These are phyloP conservation scores for Pisolithus thermaeus DNA, from an alignment of 1,284 basidiomycete genomes.

Conservation along the genomic window DNA sequence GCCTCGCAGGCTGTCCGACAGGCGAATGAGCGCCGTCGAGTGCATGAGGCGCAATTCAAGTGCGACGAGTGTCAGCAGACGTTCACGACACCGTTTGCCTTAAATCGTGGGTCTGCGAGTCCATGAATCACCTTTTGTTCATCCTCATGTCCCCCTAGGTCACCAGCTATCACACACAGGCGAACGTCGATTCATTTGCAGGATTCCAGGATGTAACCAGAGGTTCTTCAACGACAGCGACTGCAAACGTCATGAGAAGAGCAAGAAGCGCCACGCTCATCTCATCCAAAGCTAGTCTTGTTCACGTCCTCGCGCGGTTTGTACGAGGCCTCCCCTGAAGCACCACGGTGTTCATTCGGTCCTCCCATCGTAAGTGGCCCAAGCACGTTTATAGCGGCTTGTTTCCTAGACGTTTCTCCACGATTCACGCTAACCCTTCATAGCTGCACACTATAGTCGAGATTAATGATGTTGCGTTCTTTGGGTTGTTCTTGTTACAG, in stretches of 20 bases:
- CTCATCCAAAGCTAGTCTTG: not conserved
- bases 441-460: not conserved
- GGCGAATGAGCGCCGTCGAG: slow-evolving; percentile 29
- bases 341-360: not conserved
- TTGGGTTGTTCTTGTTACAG: not conserved
- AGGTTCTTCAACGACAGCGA: slow-evolving; percentile 28
- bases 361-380: not conserved
- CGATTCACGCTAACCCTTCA: not conserved
- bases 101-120: slow-evolving; percentile 24
- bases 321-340: not conserved
- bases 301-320: not conserved
- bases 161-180: slow-evolving; percentile 28
- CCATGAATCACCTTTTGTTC: not conserved
- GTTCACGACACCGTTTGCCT: slow-evolving; percentile 28
- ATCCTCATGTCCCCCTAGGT: slow-evolving; percentile 16
- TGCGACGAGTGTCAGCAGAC: slow-evolving; percentile 24
- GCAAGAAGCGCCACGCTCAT: slow-evolving; percentile 26
- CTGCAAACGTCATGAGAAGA: slow-evolving; percentile 31
- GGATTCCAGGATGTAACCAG: slow-evolving; percentile 23
- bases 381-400: not conserved
- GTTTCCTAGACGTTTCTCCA: not conserved
- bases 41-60: slow-evolving; percentile 18
- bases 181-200: slow-evolving; percentile 21
- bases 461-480: not conserved
- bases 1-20: slow-evolving; percentile 31